Evolutionary conservation across 177 flowering plant species (phyloP).

Genomic region (Vitis hybrid): DNA sequence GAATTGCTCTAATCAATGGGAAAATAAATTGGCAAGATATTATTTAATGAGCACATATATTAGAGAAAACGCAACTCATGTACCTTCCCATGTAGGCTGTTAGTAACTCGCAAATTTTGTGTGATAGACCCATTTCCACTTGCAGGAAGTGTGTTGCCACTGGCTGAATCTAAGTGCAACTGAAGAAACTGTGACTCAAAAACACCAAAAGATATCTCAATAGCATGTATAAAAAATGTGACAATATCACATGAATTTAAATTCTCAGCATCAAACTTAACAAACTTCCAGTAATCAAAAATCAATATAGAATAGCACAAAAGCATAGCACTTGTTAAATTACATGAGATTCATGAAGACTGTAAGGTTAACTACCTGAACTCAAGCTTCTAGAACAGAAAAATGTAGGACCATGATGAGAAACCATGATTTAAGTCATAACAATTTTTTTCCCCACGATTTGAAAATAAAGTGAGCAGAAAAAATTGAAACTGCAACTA

Average conservation of each 20-base stretch:
- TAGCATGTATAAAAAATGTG: neutral
- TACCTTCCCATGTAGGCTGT: constrained; percentile 96
- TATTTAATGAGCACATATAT: neutral
- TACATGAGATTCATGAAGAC: neutral
- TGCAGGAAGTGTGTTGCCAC: constrained; percentile 69
- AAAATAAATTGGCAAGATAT: neutral
- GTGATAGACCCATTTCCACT: constrained; percentile 66
- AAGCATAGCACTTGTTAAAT: neutral
- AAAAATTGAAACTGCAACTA: neutral
- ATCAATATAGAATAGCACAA: neutral
- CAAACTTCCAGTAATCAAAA: neutral
- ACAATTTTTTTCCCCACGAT: too few relatives aligned
- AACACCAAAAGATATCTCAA: constrained; percentile 8
- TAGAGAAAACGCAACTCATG: neutral
- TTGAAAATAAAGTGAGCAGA: neutral
- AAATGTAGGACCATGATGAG: neutral
- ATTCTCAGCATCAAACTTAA: neutral
- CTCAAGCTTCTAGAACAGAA: neutral
- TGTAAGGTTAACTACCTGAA: neutral
- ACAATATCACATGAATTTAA: neutral
- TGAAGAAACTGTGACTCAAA: constrained; percentile 70
- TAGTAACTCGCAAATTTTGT: constrained; percentile 69
- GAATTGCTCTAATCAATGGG: too few relatives aligned
- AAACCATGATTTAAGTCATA: neutral
- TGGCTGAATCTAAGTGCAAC: constrained; percentile 86